These are phyloP conservation scores for Xylariaceae sp. DNA, from an alignment of 2,329 filamentous ascomycete genomes.

Conservation along the genomic window DNA sequence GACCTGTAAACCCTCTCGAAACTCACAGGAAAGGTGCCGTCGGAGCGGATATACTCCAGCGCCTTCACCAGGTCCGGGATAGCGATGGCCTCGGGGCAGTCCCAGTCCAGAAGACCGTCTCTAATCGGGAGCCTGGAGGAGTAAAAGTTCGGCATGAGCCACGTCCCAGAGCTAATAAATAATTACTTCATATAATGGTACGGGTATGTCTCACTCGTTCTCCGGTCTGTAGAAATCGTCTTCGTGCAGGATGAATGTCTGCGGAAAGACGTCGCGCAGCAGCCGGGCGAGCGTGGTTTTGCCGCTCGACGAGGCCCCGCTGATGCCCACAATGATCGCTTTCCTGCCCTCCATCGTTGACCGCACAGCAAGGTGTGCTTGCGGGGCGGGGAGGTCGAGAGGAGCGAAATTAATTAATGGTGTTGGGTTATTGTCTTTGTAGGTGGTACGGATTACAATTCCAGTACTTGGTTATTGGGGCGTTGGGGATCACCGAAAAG, in stretches of 20 bases:
- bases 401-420: neutral
- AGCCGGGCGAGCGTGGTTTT: slow-evolving; percentile 92
- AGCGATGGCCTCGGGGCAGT: slow-evolving; percentile 79
- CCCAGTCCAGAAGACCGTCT: slow-evolving; percentile 80
- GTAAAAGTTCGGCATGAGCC: no score
- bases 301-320: slow-evolving; percentile 87
- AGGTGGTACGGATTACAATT: slow-evolving; percentile 3
- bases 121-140: slow-evolving; percentile 55
- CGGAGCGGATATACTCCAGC: slow-evolving; percentile 68
- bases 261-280: slow-evolving; percentile 78
- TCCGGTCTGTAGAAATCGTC: slow-evolving; percentile 95
- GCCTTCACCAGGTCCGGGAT: slow-evolving; percentile 68
- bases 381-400: neutral
- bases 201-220: slow-evolving; percentile 55
- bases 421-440: neutral
- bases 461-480: no score
- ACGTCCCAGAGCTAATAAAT: no score
- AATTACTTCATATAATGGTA: no score
- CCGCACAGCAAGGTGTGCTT: slow-evolving; percentile 2
- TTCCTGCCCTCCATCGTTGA: slow-evolving; percentile 38
- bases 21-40: slow-evolving; percentile 67
- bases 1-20: neutral
- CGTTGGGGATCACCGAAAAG: slow-evolving; percentile 7
- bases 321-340: slow-evolving; percentile 75
- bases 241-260: slow-evolving; percentile 83